A percentile compares a stretch with the other conserved stretches of the same genome.
These are phyloP conservation scores for Schizosaccharomyces osmophilus DNA, from an alignment of 805 yeast genomes.

Conservation along the genomic window DNA sequence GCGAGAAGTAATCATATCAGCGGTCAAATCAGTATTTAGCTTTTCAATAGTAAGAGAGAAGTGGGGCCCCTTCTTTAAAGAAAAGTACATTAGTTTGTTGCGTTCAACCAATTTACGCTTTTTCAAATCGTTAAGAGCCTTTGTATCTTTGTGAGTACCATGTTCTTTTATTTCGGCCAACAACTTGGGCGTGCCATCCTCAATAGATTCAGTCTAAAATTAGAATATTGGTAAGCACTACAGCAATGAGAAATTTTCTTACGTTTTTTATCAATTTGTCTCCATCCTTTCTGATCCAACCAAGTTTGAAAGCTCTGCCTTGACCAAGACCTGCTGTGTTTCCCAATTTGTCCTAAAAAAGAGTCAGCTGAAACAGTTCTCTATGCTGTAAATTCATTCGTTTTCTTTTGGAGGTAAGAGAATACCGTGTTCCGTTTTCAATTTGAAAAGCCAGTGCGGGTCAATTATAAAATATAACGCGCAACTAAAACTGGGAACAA, in stretches of 20 bases:
- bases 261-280: constrained; percentile 31
- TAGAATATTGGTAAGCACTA: not conserved
- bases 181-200: constrained; percentile 41
- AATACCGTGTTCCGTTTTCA: too few species aligned
- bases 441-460: too few species aligned
- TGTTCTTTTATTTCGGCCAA: constrained; percentile 31
- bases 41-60: constrained; percentile 60
- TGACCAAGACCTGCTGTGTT: constrained; percentile 64
- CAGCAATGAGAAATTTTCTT: not conserved
- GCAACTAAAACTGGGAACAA: too few species aligned
- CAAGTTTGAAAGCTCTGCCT: constrained; percentile 90
- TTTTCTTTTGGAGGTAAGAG: too few species aligned
- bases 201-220: constrained; percentile 19
- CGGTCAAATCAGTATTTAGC: constrained; percentile 78
- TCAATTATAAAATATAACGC: too few species aligned
- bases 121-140: constrained; percentile 61
- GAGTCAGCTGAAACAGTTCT: not conserved
- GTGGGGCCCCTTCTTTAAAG: constrained; percentile 55
- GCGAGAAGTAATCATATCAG: constrained; percentile 64
- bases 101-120: constrained; percentile 58
- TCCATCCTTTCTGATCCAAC: constrained; percentile 81
- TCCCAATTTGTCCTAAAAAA: not conserved
- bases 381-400: too few species aligned
- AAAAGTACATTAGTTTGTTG: constrained; percentile 50
- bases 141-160: constrained; percentile 34